Base-by-base conservation (phyloP, 768 basidiomycete species). In the Kwoniella dejecticola region DNA sequence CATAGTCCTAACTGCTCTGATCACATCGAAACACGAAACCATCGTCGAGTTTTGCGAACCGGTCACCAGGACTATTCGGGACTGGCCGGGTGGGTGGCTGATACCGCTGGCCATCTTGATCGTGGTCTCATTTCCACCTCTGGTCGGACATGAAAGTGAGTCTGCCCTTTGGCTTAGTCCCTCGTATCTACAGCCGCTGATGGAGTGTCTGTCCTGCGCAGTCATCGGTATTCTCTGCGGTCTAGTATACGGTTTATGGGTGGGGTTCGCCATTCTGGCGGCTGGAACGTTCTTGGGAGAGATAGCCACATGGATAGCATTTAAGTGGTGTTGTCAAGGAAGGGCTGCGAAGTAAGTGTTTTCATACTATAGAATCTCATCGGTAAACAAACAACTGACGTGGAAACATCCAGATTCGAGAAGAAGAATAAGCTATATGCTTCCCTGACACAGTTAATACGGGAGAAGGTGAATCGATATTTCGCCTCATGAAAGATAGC, bases 251-350 rank as follows among this genome's bases (percentile, higher is more conserved):
- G 74, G 70, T 27, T 40, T 77, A 15, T 66, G 74, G 15, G 52
- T 65, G 4, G 76, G 76, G 1, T 75, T 75, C 46, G 70, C 63
- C 1, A 77, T 77, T 36, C 62, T 77, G 12, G 74, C 72, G 2
- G 76, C 71, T 2, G 76, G 76, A 23, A 77, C 76, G 17, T 77
- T 77, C 53, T 31, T 75, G 2, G 76, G 76, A 11, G 76, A 77
- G 42, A 60, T 77, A 26, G 67, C 67, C 1, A 68, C 68, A 4
- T 77, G 76, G 76, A 67, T 73, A 45, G 70, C 70, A 6, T 77
- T 77, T 70, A 73, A 75, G 36, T 67, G 70, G 61, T 71, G 64
- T 52, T 75, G 74, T 60, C 69, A 68, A 10, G 69, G 58, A n/a
- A 57, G 74, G 36, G 76, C 76, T n/a, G 66, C 57, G 21, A 75